Evolutionary conservation across 176 grass and related monocot genomes (phyloP).

Genomic region (Zea mays): Zm-B73-REFERENCE-NAM-5.0 NC_050104.1:94722001-94722500

Average conservation of each 20-base stretch:
- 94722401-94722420: conserved; percentile 32
- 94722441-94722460: conserved; percentile 51
- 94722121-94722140: conserved; percentile 52
- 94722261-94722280: conserved; percentile 78
- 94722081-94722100: conserved; percentile 26
- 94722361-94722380: conserved; percentile 42
- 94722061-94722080: conserved; percentile 39
- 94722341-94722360: conserved; percentile 80
- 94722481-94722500: conserved; percentile 87
- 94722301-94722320: conserved; percentile 74
- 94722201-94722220: not conserved
- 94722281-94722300: conserved; percentile 85
- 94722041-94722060: conserved; percentile 25
- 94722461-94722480: conserved; percentile 65
- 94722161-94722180: conserved; percentile 55
- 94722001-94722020: conserved; percentile 49
- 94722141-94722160: conserved; percentile 65
- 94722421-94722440: conserved; percentile 41
- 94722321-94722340: conserved; percentile 94
- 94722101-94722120: not conserved
- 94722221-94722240: conserved; percentile 57
- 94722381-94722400: conserved; percentile 49
- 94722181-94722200: conserved; percentile 38
- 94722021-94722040: conserved; percentile 41
- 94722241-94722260: conserved; percentile 86